A percentile compares a stretch with the other conserved stretches of the same genome.
phyloP scores from a whole-genome alignment of 2,329 filamentous ascomycete species.

The Corinectria fuckeliana region DNA sequence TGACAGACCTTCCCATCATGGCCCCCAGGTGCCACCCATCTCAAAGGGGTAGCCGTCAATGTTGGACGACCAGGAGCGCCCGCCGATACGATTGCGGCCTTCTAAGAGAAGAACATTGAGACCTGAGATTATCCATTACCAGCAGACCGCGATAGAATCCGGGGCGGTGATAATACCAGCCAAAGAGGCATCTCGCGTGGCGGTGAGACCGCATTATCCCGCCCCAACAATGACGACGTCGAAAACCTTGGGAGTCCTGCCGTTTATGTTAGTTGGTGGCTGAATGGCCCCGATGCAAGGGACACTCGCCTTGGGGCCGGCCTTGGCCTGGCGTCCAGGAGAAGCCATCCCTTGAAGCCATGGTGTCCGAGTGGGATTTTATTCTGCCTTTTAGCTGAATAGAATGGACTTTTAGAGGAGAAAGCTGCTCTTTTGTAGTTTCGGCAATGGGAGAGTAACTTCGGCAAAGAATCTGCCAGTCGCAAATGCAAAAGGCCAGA shows the following conservation, averaged over 20 bases:
- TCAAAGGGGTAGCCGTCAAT: constrained; percentile 53
- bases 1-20: constrained; percentile 49
- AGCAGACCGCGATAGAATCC: accelerated
- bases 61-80: constrained; percentile 54
- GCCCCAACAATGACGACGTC: constrained; percentile 43
- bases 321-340: constrained; percentile 40
- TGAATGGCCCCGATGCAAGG: constrained; percentile 41
- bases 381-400: not conserved
- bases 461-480: not conserved
- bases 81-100: constrained; percentile 55
- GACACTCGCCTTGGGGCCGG: constrained; percentile 39
- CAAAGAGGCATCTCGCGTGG: constrained; percentile 36
- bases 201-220: constrained; percentile 41
- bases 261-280: constrained; percentile 32
- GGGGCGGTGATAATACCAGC: constrained; percentile 30
- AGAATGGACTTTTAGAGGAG: not conserved
- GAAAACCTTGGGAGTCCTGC: constrained; percentile 19
- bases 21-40: constrained; percentile 57
- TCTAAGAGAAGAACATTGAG: constrained; percentile 52
- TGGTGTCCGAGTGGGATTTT: constrained; percentile 1
- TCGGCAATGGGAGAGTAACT: not conserved
- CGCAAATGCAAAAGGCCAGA: not conserved
- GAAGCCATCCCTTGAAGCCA: constrained; percentile 42
- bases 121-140: constrained; percentile 24
- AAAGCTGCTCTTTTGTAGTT: not conserved